phyloP scores from a whole-genome alignment of 768 basidiomycete species.

The Lentinula aciculospora region DNA sequence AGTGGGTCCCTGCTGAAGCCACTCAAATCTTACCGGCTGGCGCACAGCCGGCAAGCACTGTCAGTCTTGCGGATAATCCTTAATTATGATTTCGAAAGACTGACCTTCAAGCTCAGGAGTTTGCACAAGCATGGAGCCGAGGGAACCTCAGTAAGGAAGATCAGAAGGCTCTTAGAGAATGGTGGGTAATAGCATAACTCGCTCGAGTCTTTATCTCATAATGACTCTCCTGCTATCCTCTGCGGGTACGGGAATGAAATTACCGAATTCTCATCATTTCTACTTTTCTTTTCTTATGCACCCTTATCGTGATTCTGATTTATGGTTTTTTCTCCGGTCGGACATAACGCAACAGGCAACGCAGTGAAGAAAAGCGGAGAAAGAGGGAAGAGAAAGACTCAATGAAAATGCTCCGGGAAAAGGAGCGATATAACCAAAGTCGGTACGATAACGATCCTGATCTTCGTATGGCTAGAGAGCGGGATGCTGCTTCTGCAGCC shows the following conservation, averaged over 20 bases:
- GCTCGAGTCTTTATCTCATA: background rate
- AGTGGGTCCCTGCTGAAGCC: constrained; percentile 33
- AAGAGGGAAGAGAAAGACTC: constrained; percentile 42
- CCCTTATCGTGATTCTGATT: background rate
- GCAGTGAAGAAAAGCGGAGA: constrained; percentile 36
- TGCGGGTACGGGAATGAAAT: background rate
- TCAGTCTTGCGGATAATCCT: constrained; percentile 21
- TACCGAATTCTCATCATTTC: background rate
- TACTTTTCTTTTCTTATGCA: background rate
- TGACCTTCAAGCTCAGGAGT: constrained; percentile 38
- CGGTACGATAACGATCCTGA: constrained; percentile 45
- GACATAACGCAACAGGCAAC: constrained; percentile 31
- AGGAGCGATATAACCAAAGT: constrained; percentile 33
- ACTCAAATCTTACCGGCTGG: constrained; percentile 46
- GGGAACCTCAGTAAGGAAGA: constrained; percentile 33
- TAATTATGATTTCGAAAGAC: background rate
- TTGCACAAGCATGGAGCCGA: constrained; percentile 51
- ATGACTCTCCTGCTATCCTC: background rate
- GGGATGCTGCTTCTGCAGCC: constrained; percentile 29
- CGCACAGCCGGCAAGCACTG: constrained; percentile 53
- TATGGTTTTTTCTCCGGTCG: background rate
- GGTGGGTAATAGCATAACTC: constrained; percentile 25
- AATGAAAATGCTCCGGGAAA: constrained; percentile 42
- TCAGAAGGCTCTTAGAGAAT: constrained; percentile 36
- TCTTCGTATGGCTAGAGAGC: constrained; percentile 52